These are phyloP conservation scores for Acanthochlamys bracteata DNA, from an alignment of 106 monocot species.

Conservation along the genomic window DNA sequence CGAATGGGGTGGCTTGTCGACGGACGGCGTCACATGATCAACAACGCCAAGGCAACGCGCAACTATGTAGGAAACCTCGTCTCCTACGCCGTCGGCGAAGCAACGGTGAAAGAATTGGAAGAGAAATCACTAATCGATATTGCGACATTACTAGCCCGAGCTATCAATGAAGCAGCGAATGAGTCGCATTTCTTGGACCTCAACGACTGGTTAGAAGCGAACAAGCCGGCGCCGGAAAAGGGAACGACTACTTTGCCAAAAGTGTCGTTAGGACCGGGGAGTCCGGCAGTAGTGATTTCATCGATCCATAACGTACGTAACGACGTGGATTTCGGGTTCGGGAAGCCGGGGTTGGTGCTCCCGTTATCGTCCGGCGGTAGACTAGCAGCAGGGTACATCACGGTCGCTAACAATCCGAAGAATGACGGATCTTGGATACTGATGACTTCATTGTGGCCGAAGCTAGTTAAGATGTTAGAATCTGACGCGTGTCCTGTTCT, in stretches of 20 bases:
- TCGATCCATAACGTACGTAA: not conserved
- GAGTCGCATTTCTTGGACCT: not conserved
- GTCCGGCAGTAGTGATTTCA: not conserved
- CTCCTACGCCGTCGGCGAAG: not conserved
- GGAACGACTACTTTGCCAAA: not conserved
- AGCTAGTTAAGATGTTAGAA: not conserved
- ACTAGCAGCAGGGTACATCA: not conserved
- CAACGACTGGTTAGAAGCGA: not conserved
- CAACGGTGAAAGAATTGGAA: not conserved
- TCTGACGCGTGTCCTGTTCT: not conserved
- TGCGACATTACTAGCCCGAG: not conserved
- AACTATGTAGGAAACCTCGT: not conserved
- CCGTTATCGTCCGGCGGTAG: not conserved
- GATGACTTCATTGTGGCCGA: not conserved
- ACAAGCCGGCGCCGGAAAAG: too few relatives aligned
- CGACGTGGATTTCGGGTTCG: not conserved
- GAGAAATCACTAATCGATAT: not conserved
- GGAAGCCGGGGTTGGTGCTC: not conserved
- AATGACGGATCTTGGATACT: not conserved
- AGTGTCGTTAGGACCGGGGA: not conserved
- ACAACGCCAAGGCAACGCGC: not conserved
- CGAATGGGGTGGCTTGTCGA: slow-evolving; percentile 23
- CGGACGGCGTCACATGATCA: slow-evolving; percentile 12
- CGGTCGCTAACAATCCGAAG: not conserved
- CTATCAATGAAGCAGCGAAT: not conserved